Conservation (phyloP, 1,284 basidiomycete species). For the Cutaneotrichosporon curvatum region DNA sequence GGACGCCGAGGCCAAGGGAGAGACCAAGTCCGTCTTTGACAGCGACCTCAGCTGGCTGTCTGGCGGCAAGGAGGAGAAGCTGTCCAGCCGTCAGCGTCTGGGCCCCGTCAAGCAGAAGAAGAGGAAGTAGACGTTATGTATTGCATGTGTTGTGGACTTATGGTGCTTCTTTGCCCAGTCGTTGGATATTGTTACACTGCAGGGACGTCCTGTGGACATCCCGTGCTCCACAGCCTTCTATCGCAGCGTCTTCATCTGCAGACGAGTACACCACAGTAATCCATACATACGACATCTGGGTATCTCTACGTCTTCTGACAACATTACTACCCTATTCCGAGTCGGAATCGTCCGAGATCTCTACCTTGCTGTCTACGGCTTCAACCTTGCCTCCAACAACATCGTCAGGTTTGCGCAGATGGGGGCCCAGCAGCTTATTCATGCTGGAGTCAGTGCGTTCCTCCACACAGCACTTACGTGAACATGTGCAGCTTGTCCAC, state of each 20-base stretch:
- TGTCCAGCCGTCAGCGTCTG: slow-evolving; percentile 25
- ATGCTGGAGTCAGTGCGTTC: slow-evolving; percentile 25
- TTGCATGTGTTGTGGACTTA: no score
- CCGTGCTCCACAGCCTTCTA: no score
- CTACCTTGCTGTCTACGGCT: no score
- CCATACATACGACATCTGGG: no score
- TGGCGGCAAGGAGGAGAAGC: slow-evolving; percentile 42
- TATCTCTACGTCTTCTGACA: no score
- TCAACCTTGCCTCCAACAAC: slow-evolving; percentile 14
- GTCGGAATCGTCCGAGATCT: no score
- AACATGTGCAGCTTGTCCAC: slow-evolving; percentile 49
- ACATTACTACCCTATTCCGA: no score
- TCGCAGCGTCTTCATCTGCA: no score
- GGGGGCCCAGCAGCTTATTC: slow-evolving; percentile 42
- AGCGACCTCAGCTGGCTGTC: slow-evolving; percentile 45
- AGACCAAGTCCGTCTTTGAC: slow-evolving; percentile 20
- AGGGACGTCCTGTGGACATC: no score
- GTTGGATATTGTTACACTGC: no score
- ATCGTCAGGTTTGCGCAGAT: slow-evolving; percentile 38
- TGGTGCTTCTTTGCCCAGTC: no score
- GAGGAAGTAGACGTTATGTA: slow-evolving; percentile 17
- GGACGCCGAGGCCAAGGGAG: slow-evolving; percentile 6
- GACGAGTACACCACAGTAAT: no score
- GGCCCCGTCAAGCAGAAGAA: slow-evolving; percentile 28
- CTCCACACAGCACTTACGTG: slow-evolving; percentile 31